Evolutionary conservation across 371 early-diverging fungal species (phyloP).

Genomic region (Mucor irregularis): DNA sequence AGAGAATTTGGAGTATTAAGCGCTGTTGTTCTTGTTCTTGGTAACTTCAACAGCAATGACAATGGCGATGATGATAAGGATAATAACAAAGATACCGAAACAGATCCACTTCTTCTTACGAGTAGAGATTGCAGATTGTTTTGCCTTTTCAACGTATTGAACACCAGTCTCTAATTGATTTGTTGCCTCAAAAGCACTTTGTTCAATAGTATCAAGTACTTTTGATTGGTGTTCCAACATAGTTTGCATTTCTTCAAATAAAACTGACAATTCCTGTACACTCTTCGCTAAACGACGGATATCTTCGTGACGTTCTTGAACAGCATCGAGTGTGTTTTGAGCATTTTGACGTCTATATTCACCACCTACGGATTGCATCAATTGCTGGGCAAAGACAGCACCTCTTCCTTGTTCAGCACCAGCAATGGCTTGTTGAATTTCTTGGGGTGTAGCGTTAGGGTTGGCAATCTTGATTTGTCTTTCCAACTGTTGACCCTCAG

Average conservation of each 20-base stretch:
- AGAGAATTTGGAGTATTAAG: neutral
- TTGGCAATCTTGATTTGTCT: constrained; percentile 53
- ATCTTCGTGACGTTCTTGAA: constrained; percentile 54
- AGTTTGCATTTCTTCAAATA: constrained; percentile 50
- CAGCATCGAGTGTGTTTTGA: constrained; percentile 47
- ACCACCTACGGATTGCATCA: constrained; percentile 38
- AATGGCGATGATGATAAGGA: constrained; percentile 47
- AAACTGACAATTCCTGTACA: constrained; percentile 41
- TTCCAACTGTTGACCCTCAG: constrained; percentile 42
- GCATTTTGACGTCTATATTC: constrained; percentile 46
- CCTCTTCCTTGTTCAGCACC: constrained; percentile 45
- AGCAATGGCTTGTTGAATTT: constrained; percentile 45
- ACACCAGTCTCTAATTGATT: constrained; percentile 38
- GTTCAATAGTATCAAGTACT: constrained; percentile 44
- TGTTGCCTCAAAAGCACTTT: constrained; percentile 34
- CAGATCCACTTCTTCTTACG: constrained; percentile 55
- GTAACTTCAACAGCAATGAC: constrained; percentile 24
- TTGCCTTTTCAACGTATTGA: constrained; percentile 34
- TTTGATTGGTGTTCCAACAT: constrained; percentile 45
- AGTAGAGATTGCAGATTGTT: constrained; percentile 34
- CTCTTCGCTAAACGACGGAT: constrained; percentile 46
- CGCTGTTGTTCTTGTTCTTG: constrained; percentile 6
- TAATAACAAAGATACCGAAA: constrained; percentile 41
- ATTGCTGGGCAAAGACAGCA: constrained; percentile 49
- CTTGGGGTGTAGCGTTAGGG: constrained; percentile 47